Conservation (phyloP, 768 basidiomycete species). For the Candolleomyces aberdarensis region DNA sequence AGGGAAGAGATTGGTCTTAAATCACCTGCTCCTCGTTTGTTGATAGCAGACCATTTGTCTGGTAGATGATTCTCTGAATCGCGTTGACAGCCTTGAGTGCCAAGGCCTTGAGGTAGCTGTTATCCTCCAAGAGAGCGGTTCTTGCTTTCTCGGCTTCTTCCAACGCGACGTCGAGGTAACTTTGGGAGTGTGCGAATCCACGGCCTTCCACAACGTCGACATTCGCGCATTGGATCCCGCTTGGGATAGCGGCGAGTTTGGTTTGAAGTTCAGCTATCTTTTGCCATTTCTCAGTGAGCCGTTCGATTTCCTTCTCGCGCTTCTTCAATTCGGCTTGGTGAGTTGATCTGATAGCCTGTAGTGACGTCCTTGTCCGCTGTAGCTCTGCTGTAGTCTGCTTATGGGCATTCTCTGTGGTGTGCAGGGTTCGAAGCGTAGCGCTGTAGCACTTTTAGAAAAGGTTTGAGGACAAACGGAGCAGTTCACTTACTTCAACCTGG, state of each 20-base stretch:
- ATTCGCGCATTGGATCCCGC: constrained; percentile 57
- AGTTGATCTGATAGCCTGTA: constrained; percentile 68
- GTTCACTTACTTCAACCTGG: constrained; percentile 62
- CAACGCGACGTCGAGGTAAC: constrained; percentile 62
- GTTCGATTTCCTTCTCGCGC: constrained; percentile 77
- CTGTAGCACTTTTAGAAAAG: constrained; percentile 28
- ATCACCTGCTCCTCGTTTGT: constrained; percentile 49
- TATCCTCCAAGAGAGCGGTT: constrained; percentile 61
- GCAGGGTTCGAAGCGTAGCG: constrained; percentile 48
- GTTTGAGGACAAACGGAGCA: not conserved
- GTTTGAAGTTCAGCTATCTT: constrained; percentile 68
- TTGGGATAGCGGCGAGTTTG: constrained; percentile 45
- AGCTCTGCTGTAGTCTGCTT: constrained; percentile 70
- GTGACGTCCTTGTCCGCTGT: constrained; percentile 62
- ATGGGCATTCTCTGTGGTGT: constrained; percentile 59
- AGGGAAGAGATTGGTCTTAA: constrained; percentile 8
- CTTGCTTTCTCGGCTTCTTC: constrained; percentile 72
- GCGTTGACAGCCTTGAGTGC: constrained; percentile 65
- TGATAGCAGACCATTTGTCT: constrained; percentile 35
- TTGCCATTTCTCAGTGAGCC: constrained; percentile 70
- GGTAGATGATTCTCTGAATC: constrained; percentile 52
- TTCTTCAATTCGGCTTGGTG: constrained; percentile 75
- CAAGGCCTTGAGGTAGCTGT: constrained; percentile 54
- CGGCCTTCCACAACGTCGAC: constrained; percentile 42
- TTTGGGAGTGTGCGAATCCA: constrained; percentile 46